These are phyloP conservation scores for Wickerhamiella hasegawae DNA, from an alignment of 805 yeast species.

Conservation along the genomic window DNA sequence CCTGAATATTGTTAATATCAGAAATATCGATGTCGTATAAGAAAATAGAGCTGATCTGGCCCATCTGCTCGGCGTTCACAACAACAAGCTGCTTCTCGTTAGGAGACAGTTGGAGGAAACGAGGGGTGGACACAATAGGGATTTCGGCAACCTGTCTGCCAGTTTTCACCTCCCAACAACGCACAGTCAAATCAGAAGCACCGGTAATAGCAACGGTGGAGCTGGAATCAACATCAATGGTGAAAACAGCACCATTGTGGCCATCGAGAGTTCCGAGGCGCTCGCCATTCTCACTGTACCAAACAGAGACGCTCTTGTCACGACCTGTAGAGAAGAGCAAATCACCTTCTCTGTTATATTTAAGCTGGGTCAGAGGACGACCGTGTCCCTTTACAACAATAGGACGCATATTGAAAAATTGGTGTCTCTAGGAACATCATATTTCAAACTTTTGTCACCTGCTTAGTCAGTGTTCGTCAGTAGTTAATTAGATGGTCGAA, in stretches of 20 bases:
- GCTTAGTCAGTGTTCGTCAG: too few species aligned
- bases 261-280: slow-evolving; percentile 83
- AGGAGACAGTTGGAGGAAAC: slow-evolving; percentile 75
- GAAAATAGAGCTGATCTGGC: slow-evolving; percentile 59
- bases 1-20: slow-evolving; percentile 29
- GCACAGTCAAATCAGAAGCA: slow-evolving; percentile 74
- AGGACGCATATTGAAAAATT: slow-evolving; percentile 16
- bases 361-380: slow-evolving; percentile 94
- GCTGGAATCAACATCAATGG: slow-evolving; percentile 66
- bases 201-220: slow-evolving; percentile 71
- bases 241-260: slow-evolving; percentile 90
- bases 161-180: slow-evolving; percentile 66
- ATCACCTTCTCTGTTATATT: slow-evolving; percentile 92
- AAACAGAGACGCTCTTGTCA: slow-evolving; percentile 69
- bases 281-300: slow-evolving; percentile 95
- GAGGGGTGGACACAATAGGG: slow-evolving; percentile 70
- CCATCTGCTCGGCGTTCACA: slow-evolving; percentile 86
- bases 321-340: slow-evolving; percentile 81
- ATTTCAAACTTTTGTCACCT: too few species aligned
- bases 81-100: slow-evolving; percentile 52
- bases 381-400: slow-evolving; percentile 66
- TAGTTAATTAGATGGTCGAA: too few species aligned
- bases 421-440: too few species aligned
- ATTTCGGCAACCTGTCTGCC: slow-evolving; percentile 66
- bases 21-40: slow-evolving; percentile 46